A percentile compares a stretch with the other conserved stretches of the same genome.
phyloP scores from a whole-genome alignment of 2,329 filamentous ascomycete genomes.

The Helicocarpus griseus region DNA sequence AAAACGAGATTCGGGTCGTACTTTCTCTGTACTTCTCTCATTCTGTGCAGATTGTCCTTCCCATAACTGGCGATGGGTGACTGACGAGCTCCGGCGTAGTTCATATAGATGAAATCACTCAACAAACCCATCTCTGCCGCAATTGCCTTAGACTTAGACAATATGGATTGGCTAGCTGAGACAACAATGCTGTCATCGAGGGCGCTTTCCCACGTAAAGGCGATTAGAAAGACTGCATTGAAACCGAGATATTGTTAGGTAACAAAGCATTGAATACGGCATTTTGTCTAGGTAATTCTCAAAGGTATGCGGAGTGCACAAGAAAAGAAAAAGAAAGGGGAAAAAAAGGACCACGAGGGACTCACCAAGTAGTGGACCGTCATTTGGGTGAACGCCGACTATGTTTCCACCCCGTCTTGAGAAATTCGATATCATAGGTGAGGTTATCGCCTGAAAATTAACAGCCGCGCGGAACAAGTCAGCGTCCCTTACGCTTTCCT shows the following conservation, averaged over 20 bases:
- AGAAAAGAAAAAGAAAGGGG: not conserved
- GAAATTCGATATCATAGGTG: slow-evolving; percentile 21
- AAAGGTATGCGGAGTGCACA: not conserved
- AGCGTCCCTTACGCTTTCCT: not conserved
- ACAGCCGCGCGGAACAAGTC: not conserved
- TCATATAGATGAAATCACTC: slow-evolving; percentile 15
- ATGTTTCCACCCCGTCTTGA: slow-evolving; percentile 25
- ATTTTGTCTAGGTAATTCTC: not conserved
- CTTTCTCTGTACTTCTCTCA: slow-evolving; percentile 11
- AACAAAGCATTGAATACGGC: not conserved
- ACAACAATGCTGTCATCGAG: slow-evolving; percentile 24
- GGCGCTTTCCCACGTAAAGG: slow-evolving; percentile 19
- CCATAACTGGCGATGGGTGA: slow-evolving; percentile 15
- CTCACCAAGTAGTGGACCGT: slow-evolving; percentile 13
- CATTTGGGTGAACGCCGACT: slow-evolving; percentile 20
- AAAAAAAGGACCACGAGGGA: not conserved
- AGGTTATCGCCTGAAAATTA: slow-evolving; percentile 23
- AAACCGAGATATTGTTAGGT: slow-evolving; percentile 10
- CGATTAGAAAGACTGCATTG: not conserved
- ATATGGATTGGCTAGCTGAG: slow-evolving; percentile 17
- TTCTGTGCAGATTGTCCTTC: slow-evolving; percentile 11
- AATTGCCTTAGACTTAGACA: slow-evolving; percentile 19
- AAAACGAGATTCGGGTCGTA: slow-evolving; percentile 15
- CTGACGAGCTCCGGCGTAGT: slow-evolving; percentile 17
- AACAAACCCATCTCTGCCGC: slow-evolving; percentile 21